These are phyloP conservation scores for Wallacemonas sp. DNA, from an alignment of 208 protist species.

Conservation along the genomic window DNA sequence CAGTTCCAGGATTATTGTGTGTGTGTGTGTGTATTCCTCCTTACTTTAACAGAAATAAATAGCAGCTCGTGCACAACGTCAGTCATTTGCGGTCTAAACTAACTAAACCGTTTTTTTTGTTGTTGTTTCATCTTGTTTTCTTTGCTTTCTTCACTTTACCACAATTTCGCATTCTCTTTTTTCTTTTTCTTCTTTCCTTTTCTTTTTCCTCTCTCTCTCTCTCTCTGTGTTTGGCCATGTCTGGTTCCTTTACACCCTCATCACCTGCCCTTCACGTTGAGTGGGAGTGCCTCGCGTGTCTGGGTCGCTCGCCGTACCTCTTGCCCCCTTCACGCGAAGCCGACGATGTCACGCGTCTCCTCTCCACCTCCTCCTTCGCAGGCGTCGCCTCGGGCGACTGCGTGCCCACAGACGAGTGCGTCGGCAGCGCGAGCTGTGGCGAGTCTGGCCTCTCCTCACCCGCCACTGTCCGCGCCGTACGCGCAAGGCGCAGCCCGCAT, in stretches of 20 bases:
- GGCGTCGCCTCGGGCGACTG: not conserved
- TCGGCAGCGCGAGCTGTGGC: not conserved
- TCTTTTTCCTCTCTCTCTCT: not conserved
- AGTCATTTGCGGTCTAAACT: too few relatives aligned
- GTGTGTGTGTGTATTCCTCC: too few relatives aligned
- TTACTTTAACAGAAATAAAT: too few relatives aligned
- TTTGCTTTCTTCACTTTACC: slow-evolving; percentile 4
- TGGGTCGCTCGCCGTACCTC: slow-evolving; percentile 24
- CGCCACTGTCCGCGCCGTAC: not conserved
- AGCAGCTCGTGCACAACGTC: too few relatives aligned
- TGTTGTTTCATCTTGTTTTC: too few relatives aligned
- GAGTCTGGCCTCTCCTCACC: not conserved
- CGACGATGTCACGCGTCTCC: not conserved
- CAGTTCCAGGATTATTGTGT: too few relatives aligned
- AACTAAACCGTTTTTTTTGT: too few relatives aligned
- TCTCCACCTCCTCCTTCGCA: not conserved
- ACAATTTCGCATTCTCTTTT: not conserved
- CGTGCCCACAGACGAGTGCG: not conserved
- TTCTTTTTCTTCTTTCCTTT: slow-evolving; percentile 15
- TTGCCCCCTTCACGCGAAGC: not conserved
- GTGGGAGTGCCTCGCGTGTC: slow-evolving; percentile 40
- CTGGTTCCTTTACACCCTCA: not conserved
- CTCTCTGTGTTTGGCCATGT: not conserved
- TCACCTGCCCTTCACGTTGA: slow-evolving; percentile 10
- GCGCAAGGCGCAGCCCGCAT: too few relatives aligned